Base-by-base conservation (phyloP, 1,284 basidiomycete genomes). In the Ceratobasidium theobromae region DNA sequence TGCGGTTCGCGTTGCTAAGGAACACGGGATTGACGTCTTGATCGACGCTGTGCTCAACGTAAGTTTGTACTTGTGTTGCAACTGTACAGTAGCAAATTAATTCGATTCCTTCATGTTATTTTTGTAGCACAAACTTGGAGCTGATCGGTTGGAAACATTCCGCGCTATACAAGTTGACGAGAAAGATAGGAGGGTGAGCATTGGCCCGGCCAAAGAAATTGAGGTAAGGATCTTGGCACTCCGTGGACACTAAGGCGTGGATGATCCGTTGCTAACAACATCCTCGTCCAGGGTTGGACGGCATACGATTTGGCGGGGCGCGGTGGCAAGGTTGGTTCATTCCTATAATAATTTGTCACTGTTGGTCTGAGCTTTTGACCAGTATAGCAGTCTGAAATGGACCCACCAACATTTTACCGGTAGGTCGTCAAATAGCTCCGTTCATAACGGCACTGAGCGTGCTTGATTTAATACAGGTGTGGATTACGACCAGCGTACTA, bases 291-390 rank as follows among this genome's bases (percentile, higher is more conserved):
- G 84, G 91, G 86, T 0, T 96, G 93, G 93, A 95, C 92, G 23
- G 85, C 80, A 0, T 98, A 91, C 74, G 86, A 90, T 70, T 98
- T 95, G 75, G 79, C 85, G 5, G 89, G 88, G 33, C 81, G 95
- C 75, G 82, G 80, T 12, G 85, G 84, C 67, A 89, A 92, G 78
- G 89, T 90, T 72, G 69, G 54, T 67, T 23, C 18, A 12, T 6
- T 30, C 28, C 23, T 3, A 25, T n/a, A 54, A 43, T 49, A 40
- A 14, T 41, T 14, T 45, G 43, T 18, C 27, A 46, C 21, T 3
- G 18, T 18, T 55, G 16, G 16, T n/a, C 33, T 43, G 35, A 33
- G 3, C 27, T 1, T 40, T 35, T 43, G 5, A 67, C 12, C 67
- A 91, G 89, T 88, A 91, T 71, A 91, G 88, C 73, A 72, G 70